Evolutionary conservation across 1,284 basidiomycete species (phyloP).

Genomic region (Takashimella tepidaria): DNA sequence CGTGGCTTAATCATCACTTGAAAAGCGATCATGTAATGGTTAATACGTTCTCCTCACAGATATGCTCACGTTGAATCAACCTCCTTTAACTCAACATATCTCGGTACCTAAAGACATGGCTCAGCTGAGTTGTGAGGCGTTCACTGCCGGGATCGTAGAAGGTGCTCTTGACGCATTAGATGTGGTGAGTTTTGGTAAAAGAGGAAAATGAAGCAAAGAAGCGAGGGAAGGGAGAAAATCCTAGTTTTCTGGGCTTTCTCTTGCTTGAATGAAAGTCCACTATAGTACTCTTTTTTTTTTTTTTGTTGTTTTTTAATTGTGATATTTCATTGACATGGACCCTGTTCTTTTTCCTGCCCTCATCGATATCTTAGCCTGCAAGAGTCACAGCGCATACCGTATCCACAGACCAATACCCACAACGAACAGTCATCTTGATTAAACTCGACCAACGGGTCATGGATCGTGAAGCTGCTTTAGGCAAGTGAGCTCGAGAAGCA

Average conservation of each 20-base stretch:
- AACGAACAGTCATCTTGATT: constrained; percentile 85
- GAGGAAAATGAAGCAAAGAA: no score
- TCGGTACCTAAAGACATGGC: constrained; percentile 92
- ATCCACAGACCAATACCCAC: constrained; percentile 71
- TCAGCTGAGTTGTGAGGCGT: constrained; percentile 89
- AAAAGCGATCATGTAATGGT: no score
- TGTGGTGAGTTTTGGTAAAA: constrained; percentile 76
- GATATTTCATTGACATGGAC: constrained; percentile 3
- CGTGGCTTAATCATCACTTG: not conserved
- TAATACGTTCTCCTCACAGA: constrained; percentile 54
- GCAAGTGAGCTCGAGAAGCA: constrained; percentile 40
- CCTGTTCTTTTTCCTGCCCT: not conserved
- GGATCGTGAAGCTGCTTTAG: constrained; percentile 75
- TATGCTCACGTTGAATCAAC: constrained; percentile 98
- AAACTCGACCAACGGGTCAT: constrained; percentile 86
- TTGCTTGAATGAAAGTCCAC: no score
- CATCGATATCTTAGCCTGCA: constrained; percentile 66
- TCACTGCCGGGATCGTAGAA: constrained; percentile 95
- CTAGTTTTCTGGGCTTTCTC: no score
- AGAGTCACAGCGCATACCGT: constrained; percentile 95
- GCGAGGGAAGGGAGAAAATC: no score
- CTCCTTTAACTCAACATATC: constrained; percentile 82
- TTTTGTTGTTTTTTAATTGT: no score
- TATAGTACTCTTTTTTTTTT: no score
- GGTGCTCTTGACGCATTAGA: constrained; percentile 92